Conservation (phyloP, 169 alveolate genomes). For the Eimeria falciformis region DNA sequence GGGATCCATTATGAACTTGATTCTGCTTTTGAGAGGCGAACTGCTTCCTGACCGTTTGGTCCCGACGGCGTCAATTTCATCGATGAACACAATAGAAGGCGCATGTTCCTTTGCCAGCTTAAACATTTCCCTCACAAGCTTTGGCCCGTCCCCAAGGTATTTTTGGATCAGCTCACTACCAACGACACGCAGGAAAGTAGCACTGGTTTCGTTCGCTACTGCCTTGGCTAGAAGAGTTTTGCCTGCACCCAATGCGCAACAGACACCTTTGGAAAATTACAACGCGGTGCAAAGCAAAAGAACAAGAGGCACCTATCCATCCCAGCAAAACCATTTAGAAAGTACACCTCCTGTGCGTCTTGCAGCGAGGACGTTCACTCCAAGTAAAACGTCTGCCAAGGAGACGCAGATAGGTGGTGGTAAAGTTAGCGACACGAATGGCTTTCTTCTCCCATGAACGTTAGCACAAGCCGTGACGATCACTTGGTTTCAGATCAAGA, state of each 20-base stretch:
- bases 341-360: no score
- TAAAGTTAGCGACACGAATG: no score
- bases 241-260: conserved; percentile 91
- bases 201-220: conserved; percentile 98
- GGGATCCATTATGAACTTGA: no score
- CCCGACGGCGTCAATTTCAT: conserved; percentile 99
- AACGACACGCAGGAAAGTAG: conserved; percentile 99
- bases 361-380: no score
- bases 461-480: no score
- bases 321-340: not conserved
- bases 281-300: not conserved
- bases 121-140: conserved; percentile 99
- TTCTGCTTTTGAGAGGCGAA: no score
- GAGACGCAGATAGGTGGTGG: no score
- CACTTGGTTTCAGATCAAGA: no score
- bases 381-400: no score
- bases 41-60: conserved; percentile 92
- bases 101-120: conserved; percentile 99
- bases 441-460: no score
- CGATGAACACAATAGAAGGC: conserved; percentile 99
- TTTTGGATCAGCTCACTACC: conserved; percentile 99
- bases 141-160: conserved; percentile 98
- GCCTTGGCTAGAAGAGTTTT: conserved; percentile 96
- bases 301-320: not conserved
- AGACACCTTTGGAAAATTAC: not conserved